These are phyloP conservation scores for Pelargonium citronellum DNA, from an alignment of 441 rosid genomes.

Conservation along the genomic window DNA sequence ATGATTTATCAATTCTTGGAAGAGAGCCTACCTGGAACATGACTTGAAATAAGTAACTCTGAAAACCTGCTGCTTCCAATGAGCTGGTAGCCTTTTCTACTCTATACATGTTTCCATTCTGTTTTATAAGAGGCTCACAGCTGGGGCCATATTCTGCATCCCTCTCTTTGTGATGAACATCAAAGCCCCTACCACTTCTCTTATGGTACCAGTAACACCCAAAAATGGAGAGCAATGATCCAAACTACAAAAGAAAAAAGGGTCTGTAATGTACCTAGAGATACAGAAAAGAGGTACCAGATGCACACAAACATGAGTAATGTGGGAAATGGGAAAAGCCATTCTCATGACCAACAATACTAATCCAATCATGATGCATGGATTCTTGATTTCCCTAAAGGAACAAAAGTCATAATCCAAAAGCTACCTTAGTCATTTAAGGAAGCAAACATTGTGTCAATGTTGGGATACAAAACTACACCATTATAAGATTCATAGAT, in stretches of 20 bases:
- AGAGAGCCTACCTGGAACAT: slow-evolving; percentile 51
- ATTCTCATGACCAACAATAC: too few species aligned
- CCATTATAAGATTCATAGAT: not conserved
- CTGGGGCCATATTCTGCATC: slow-evolving; percentile 39
- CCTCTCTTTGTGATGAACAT: slow-evolving; percentile 19
- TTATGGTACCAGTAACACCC: slow-evolving; percentile 35
- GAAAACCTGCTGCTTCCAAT: slow-evolving; percentile 21
- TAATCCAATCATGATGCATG: too few species aligned
- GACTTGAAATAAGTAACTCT: slow-evolving; percentile 45
- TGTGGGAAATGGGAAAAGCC: too few species aligned
- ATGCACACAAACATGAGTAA: not conserved
- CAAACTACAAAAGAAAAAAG: slow-evolving; percentile 35
- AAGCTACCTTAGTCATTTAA: not conserved
- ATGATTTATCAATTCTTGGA: not conserved
- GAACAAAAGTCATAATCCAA: too few species aligned
- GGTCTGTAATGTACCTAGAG: slow-evolving; percentile 14
- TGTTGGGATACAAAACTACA: not conserved
- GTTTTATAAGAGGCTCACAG: slow-evolving; percentile 26
- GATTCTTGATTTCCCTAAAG: too few species aligned
- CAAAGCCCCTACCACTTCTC: slow-evolving; percentile 15
- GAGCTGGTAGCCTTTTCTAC: slow-evolving; percentile 11
- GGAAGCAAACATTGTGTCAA: not conserved
- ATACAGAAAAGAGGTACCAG: slow-evolving; percentile 4
- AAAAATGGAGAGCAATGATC: slow-evolving; percentile 40
- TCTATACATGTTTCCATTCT: slow-evolving; percentile 13